phyloP scores from a whole-genome alignment of 306 rosid species.

The Pyrus pyrifolia region DNA sequence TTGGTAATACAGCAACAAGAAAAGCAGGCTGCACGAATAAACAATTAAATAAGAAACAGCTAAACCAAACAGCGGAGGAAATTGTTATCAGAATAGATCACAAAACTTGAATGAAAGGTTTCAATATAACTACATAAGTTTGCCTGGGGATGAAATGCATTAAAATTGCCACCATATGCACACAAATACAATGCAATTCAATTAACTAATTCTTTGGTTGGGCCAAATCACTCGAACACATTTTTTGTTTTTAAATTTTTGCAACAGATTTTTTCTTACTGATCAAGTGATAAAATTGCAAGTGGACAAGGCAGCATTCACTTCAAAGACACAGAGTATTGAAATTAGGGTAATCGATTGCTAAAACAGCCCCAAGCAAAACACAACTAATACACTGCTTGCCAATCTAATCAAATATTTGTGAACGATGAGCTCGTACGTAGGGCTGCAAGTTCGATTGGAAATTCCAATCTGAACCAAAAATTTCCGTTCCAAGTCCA shows the following conservation, averaged over 20 bases:
- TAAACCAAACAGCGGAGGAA: neutral
- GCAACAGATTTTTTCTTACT: neutral
- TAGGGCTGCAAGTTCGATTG: neutral
- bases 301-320: neutral
- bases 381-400: neutral
- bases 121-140: neutral
- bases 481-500: too few species aligned
- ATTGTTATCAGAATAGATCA: neutral
- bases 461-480: too few species aligned
- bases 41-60: slow-evolving; percentile 4
- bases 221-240: neutral
- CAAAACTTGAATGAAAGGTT: neutral
- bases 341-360: neutral
- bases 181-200: neutral
- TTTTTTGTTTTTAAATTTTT: neutral
- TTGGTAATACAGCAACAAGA: slow-evolving; percentile 52
- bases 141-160: neutral
- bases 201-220: neutral
- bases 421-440: neutral
- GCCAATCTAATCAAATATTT: neutral
- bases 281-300: neutral
- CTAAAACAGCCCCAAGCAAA: neutral
- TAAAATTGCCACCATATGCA: neutral
- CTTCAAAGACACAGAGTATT: neutral
- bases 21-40: slow-evolving; percentile 76